These are phyloP conservation scores for Rhodomyrtus psidioides DNA, from an alignment of 441 rosid species.

Conservation along the genomic window DNA sequence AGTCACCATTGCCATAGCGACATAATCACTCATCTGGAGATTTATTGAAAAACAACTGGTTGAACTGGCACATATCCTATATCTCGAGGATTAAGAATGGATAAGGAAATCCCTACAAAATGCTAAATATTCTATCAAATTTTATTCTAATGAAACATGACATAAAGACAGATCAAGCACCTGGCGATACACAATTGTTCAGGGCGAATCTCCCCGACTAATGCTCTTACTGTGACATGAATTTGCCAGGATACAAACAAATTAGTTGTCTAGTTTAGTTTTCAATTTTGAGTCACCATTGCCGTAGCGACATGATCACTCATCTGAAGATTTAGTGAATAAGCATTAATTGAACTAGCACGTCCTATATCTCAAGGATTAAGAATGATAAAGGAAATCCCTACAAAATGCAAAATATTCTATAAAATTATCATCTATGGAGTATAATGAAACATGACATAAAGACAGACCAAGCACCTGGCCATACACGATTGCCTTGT, in stretches of 20 bases:
- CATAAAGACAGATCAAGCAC: conserved; percentile 19
- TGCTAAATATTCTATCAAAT: neutral
- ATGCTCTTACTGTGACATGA: neutral
- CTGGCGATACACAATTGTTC: conserved; percentile 68
- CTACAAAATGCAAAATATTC: neutral
- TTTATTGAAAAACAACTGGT: neutral
- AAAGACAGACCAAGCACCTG: conserved; percentile 43
- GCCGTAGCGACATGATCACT: neutral
- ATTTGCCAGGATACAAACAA: neutral
- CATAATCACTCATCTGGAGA: neutral
- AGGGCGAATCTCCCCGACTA: neutral
- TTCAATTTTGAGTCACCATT: neutral
- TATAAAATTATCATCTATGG: neutral
- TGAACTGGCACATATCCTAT: neutral
- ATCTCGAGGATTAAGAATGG: neutral
- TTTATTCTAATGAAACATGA: neutral
- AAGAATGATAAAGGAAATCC: neutral
- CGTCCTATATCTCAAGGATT: neutral
- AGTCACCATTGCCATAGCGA: neutral
- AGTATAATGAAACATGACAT: neutral
- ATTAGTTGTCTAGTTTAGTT: neutral
- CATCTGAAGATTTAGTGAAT: neutral
- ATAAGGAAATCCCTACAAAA: neutral
- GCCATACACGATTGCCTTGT: conserved; percentile 74
- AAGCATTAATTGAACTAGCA: neutral